phyloP scores from a whole-genome alignment of 192 early-diverging fungal genomes.

The Ambispora gerdemannii region DNA sequence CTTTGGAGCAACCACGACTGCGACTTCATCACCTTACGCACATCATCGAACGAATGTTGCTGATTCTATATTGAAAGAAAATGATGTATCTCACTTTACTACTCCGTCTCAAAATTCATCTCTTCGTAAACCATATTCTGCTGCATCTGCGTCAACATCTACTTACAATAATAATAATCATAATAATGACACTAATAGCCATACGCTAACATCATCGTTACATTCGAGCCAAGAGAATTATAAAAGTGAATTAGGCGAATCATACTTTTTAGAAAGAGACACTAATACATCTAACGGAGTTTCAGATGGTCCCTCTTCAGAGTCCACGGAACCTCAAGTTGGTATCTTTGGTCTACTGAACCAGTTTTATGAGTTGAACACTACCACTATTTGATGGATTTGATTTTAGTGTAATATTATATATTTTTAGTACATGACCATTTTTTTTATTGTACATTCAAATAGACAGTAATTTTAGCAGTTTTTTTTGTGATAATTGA shows the following conservation, averaged over 20 bases:
- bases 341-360: constrained; percentile 53
- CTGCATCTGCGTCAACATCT: background rate
- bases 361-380: constrained; percentile 56
- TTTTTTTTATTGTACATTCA: too few species aligned
- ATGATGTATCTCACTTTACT: background rate
- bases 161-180: background rate
- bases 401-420: too few species aligned
- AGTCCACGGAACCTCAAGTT: too few species aligned
- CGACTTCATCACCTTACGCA: background rate
- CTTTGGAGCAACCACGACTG: constrained; percentile 12
- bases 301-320: constrained; percentile 32
- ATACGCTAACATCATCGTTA: background rate
- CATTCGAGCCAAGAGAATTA: constrained; percentile 14
- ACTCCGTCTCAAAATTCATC: background rate
- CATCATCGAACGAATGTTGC: background rate
- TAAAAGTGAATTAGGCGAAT: constrained; percentile 37
- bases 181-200: background rate
- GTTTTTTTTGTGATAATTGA: too few species aligned
- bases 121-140: background rate
- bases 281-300: constrained; percentile 23
- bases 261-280: constrained; percentile 5
- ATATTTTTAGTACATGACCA: too few species aligned
- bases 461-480: too few species aligned
- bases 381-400: constrained; percentile 35
- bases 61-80: background rate